A percentile compares a stretch with the other conserved stretches of the same genome.
phyloP scores from a whole-genome alignment of 106 monocot genomes.

The Alisma plantagoaquatica region DNA sequence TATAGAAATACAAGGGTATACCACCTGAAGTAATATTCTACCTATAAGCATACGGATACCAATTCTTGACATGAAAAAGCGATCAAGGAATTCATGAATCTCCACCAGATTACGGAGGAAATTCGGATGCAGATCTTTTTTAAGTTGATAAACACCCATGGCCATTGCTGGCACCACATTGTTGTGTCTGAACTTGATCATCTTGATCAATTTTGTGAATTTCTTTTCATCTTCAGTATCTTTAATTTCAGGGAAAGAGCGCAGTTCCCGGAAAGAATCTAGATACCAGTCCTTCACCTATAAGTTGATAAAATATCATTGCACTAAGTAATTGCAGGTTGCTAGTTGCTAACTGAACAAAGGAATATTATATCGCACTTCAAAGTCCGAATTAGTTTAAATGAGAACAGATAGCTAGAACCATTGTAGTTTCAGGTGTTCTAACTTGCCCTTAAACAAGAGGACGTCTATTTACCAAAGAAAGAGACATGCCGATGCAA shows the following conservation, averaged over 20 bases:
- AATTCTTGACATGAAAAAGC: slow-evolving; percentile 96
- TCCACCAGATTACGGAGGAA: slow-evolving; percentile 37
- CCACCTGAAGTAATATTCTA: background rate
- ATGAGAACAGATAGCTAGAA: too few species aligned
- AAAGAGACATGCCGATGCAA: too few species aligned
- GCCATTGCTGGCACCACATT: slow-evolving; percentile 95
- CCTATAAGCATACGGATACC: slow-evolving; percentile 95
- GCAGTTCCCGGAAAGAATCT: slow-evolving; percentile 85
- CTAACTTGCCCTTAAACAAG: too few species aligned
- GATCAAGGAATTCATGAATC: slow-evolving; percentile 88
- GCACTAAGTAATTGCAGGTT: too few species aligned
- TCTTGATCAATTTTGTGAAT: slow-evolving; percentile 90
- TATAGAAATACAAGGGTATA: background rate
- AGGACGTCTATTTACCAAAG: too few species aligned
- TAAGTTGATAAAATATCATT: too few species aligned
- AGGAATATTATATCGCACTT: too few species aligned
- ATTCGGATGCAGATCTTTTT: slow-evolving; percentile 45
- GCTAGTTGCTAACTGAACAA: too few species aligned
- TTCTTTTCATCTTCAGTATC: slow-evolving; percentile 43
- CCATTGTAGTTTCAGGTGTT: too few species aligned
- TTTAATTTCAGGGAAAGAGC: slow-evolving; percentile 67
- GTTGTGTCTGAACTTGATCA: slow-evolving; percentile 93
- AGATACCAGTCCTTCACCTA: slow-evolving; percentile 91
- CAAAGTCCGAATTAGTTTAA: too few species aligned
- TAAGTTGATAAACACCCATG: slow-evolving; percentile 81